Evolutionary conservation across 306 rosid species (phyloP).

Genomic region (Biancaea sappan): DNA sequence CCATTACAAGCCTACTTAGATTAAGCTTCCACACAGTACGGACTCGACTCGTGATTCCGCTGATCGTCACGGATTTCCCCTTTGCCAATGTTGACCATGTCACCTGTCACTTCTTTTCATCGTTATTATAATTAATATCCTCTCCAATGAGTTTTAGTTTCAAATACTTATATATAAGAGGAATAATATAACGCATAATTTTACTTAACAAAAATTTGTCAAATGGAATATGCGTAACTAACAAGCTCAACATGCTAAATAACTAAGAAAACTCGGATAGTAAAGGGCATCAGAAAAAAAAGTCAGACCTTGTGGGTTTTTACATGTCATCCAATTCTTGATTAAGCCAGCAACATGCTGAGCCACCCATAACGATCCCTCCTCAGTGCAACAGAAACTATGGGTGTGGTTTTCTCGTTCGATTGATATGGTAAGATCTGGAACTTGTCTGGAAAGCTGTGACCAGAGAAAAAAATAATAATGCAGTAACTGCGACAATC

Average conservation of each 20-base stretch:
- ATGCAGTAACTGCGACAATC: background rate
- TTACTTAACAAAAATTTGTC: background rate
- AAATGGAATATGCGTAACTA: background rate
- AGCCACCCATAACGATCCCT: slow-evolving; percentile 86
- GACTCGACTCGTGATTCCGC: slow-evolving; percentile 37
- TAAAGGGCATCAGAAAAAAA: slow-evolving; percentile 29
- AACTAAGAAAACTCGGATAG: slow-evolving; percentile 23
- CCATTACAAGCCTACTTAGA: slow-evolving; percentile 33
- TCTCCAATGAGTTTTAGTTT: background rate
- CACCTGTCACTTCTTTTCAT: background rate
- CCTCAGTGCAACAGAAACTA: slow-evolving; percentile 77
- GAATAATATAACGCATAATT: background rate
- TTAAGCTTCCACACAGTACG: slow-evolving; percentile 15
- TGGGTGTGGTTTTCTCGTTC: slow-evolving; percentile 81
- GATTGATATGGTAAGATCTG: slow-evolving; percentile 52
- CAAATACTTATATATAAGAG: background rate
- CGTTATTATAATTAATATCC: slow-evolving; percentile 24
- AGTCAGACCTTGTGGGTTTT: slow-evolving; percentile 40
- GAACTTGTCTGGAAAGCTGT: slow-evolving; percentile 79
- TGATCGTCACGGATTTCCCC: slow-evolving; percentile 20
- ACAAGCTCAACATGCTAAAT: background rate
- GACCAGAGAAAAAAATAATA: slow-evolving; percentile 34
- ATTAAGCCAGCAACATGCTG: slow-evolving; percentile 70
- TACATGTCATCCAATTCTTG: slow-evolving; percentile 45
- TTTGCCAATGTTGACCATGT: background rate